A percentile compares a stretch with the other conserved stretches of the same genome.
phyloP scores from a whole-genome alignment of 352 stramenopile genomes.

The Peronospora belbahrii region DNA sequence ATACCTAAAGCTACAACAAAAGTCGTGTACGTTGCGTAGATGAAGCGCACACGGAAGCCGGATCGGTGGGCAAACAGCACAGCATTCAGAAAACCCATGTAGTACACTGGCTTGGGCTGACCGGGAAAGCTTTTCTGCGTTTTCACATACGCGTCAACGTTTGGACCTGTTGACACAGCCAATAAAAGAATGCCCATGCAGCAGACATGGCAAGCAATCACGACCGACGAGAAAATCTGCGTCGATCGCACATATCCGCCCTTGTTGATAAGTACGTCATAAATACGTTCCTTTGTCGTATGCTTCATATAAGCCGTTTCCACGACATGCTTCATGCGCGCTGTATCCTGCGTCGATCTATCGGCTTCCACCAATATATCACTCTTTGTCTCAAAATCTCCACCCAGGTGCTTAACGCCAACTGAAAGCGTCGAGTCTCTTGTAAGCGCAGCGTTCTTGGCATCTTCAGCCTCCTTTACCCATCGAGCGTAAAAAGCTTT shows the following conservation, averaged over 20 bases:
- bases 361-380: conserved; percentile 5
- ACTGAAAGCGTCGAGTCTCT: conserved; percentile 28
- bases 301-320: conserved; percentile 40
- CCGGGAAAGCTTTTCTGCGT: conserved; percentile 14
- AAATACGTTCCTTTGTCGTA: conserved; percentile 39
- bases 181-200: conserved; percentile 69
- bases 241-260: conserved; percentile 74
- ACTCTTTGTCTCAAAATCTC: conserved; percentile 9
- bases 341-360: conserved; percentile 8
- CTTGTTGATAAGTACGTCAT: conserved; percentile 60
- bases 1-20: conserved; percentile 54
- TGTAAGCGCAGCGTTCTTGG: conserved; percentile 47
- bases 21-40: conserved; percentile 71
- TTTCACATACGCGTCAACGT: conserved; percentile 23
- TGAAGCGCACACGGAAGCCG: conserved; percentile 70
- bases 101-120: conserved; percentile 70
- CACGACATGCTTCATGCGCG: conserved; percentile 40
- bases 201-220: conserved; percentile 61
- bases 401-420: conserved; percentile 12
- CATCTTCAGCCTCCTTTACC: conserved; percentile 58
- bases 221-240: conserved; percentile 63
- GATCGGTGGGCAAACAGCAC: conserved; percentile 71
- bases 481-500: conserved; percentile 65
- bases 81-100: conserved; percentile 78
- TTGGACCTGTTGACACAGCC: conserved; percentile 41